A percentile compares a stretch with the other conserved stretches of the same genome.
Evolutionary conservation across 192 early-diverging fungal genomes (phyloP).

Genomic region (Lobosporangium transversale): DNA sequence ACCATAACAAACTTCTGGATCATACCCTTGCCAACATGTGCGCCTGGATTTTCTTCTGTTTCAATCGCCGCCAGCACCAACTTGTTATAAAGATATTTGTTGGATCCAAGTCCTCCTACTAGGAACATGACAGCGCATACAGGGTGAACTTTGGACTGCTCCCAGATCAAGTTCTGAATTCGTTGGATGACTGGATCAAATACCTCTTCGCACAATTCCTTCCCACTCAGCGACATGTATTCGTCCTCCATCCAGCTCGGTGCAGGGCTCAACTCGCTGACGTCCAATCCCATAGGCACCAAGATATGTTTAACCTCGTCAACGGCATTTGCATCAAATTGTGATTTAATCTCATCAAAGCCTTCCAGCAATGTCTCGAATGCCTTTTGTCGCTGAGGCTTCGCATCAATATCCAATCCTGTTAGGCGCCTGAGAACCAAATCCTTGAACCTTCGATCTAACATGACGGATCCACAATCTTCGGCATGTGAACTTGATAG

Average conservation of each 20-base stretch:
- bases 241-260: slow-evolving; percentile 43
- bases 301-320: slow-evolving; percentile 27
- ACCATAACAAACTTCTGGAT: slow-evolving; percentile 29
- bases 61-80: background rate
- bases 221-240: slow-evolving; percentile 34
- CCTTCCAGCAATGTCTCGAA: slow-evolving; percentile 29
- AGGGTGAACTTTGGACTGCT: slow-evolving; percentile 33
- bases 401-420: slow-evolving; percentile 22
- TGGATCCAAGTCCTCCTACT: slow-evolving; percentile 58
- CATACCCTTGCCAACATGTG: background rate
- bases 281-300: slow-evolving; percentile 31
- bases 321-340: slow-evolving; percentile 13
- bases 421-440: slow-evolving; percentile 19
- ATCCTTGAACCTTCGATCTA: slow-evolving; percentile 31
- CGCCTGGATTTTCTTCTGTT: background rate
- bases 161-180: slow-evolving; percentile 34
- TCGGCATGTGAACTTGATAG: slow-evolving; percentile 24
- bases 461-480: slow-evolving; percentile 30
- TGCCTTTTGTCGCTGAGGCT: slow-evolving; percentile 38
- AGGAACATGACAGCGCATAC: slow-evolving; percentile 49
- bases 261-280: slow-evolving; percentile 12
- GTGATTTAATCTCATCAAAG: slow-evolving; percentile 28
- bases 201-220: slow-evolving; percentile 47
- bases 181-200: slow-evolving; percentile 51
- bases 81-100: slow-evolving; percentile 34